phyloP scores from a whole-genome alignment of 2,329 filamentous ascomycete genomes.

The Colletotrichum spaethianum region DNA sequence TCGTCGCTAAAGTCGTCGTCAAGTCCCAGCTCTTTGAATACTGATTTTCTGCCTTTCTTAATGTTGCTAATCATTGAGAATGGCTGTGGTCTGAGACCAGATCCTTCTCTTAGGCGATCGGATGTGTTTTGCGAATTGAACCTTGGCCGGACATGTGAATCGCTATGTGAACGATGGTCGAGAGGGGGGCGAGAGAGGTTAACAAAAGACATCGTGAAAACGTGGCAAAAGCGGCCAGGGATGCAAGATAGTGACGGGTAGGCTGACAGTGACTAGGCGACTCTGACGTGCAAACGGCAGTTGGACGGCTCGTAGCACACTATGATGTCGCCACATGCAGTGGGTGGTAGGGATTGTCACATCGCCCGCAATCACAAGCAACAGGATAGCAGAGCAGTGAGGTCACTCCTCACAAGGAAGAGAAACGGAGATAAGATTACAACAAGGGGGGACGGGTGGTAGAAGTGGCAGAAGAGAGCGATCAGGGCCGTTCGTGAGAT shows the following conservation, averaged over 20 bases:
- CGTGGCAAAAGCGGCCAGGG: constrained; percentile 1
- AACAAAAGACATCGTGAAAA: constrained; percentile 38
- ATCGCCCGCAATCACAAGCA: constrained; percentile 27
- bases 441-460: not conserved
- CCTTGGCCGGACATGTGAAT: constrained; percentile 55
- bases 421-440: not conserved
- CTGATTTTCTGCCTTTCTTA: constrained; percentile 64
- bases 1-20: constrained; percentile 52
- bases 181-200: constrained; percentile 36
- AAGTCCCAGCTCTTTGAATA: constrained; percentile 67
- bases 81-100: constrained; percentile 53
- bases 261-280: constrained; percentile 10
- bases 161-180: constrained; percentile 28
- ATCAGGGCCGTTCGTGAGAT: not conserved
- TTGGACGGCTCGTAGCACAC: constrained; percentile 25
- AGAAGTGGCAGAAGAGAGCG: constrained; percentile 9
- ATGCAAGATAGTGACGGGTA: constrained; percentile 19
- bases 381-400: constrained; percentile 28
- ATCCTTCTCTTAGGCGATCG: constrained; percentile 66
- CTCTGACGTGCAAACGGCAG: constrained; percentile 26
- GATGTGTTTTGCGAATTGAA: constrained; percentile 67
- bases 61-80: constrained; percentile 62
- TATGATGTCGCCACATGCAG: constrained; percentile 42
- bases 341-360: constrained; percentile 33
- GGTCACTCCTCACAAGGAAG: constrained; percentile 23